Evolutionary conservation across 2,329 filamentous ascomycete species (phyloP).

Genomic region (Tolypocladium amazonense): DNA sequence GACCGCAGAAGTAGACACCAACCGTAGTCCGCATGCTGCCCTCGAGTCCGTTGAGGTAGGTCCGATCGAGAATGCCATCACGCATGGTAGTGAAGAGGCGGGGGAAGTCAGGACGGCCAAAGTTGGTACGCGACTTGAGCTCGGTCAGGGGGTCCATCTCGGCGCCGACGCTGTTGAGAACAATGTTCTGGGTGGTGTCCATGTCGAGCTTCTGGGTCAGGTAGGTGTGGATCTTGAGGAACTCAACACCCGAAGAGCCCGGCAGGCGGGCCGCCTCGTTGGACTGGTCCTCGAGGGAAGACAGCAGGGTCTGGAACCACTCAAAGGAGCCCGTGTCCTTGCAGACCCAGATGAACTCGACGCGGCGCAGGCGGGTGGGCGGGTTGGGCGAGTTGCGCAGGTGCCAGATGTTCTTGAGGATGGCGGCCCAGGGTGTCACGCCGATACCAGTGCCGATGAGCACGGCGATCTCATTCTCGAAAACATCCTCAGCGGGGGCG

Average conservation of each 20-base stretch:
- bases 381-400: slow-evolving; percentile 83
- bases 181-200: slow-evolving; percentile 92
- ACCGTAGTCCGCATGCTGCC: slow-evolving; percentile 70
- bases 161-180: slow-evolving; percentile 86
- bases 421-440: slow-evolving; percentile 77
- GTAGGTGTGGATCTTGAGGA: slow-evolving; percentile 96
- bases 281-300: slow-evolving; percentile 81
- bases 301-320: slow-evolving; percentile 94
- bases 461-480: slow-evolving; percentile 82
- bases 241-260: slow-evolving; percentile 63
- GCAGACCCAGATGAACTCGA: slow-evolving; percentile 99
- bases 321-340: slow-evolving; percentile 93
- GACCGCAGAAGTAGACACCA: slow-evolving; percentile 96
- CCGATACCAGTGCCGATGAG: slow-evolving; percentile 81
- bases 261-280: slow-evolving; percentile 56
- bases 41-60: slow-evolving; percentile 76
- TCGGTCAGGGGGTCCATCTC: slow-evolving; percentile 87
- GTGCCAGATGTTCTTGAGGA: slow-evolving; percentile 98
- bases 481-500: slow-evolving; percentile 94
- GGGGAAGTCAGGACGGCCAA: slow-evolving; percentile 83
- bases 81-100: slow-evolving; percentile 76
- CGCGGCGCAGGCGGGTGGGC: slow-evolving; percentile 76
- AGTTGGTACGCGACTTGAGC: slow-evolving; percentile 81
- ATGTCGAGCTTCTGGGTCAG: slow-evolving; percentile 87
- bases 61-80: slow-evolving; percentile 74